phyloP scores from a whole-genome alignment of 2,329 filamentous ascomycete species.

The Paecilomyces niveus region DNA sequence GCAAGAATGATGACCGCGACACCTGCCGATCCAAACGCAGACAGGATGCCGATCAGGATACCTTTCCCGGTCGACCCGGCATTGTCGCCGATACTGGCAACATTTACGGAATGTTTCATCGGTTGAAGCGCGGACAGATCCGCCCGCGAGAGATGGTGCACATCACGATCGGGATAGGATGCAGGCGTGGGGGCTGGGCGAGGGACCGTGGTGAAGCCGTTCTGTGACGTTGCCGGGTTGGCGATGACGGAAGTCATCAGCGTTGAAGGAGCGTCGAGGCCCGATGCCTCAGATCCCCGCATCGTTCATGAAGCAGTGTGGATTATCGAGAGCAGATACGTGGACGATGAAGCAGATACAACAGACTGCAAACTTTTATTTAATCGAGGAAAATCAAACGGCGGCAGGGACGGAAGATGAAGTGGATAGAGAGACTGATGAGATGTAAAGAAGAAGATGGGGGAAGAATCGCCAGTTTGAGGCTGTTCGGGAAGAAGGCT shows the following conservation, averaged over 20 bases:
- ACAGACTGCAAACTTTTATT: background rate
- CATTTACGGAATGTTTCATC: constrained; percentile 27
- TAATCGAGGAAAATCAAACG: background rate
- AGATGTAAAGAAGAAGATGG: background rate
- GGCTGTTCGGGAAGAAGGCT: background rate
- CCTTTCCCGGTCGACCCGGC: constrained; percentile 59
- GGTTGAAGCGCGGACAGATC: background rate
- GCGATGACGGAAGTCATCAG: constrained; percentile 23
- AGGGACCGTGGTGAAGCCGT: background rate
- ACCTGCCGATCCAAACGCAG: constrained; percentile 84
- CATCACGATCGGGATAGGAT: constrained; percentile 7
- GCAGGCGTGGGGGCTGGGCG: constrained; percentile 2
- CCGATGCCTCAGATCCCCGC: constrained; percentile 33
- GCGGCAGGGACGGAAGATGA: background rate
- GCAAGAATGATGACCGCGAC: constrained; percentile 73
- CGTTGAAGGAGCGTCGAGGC: constrained; percentile 27
- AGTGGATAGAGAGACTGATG: background rate
- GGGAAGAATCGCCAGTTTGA: background rate
- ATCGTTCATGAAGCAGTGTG: constrained; percentile 27
- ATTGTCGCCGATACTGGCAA: constrained; percentile 29
- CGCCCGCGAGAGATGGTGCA: constrained; percentile 8
- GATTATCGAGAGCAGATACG: constrained; percentile 1
- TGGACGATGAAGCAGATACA: constrained; percentile 11
- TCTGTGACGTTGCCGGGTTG: constrained; percentile 20
- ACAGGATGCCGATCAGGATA: constrained; percentile 89